Percentiles rank a stretch among this genome's conserved stretches.
phyloP scores from a whole-genome alignment of 495 filamentous ascomycete species.

The Stereocaulon alpinum region DNA sequence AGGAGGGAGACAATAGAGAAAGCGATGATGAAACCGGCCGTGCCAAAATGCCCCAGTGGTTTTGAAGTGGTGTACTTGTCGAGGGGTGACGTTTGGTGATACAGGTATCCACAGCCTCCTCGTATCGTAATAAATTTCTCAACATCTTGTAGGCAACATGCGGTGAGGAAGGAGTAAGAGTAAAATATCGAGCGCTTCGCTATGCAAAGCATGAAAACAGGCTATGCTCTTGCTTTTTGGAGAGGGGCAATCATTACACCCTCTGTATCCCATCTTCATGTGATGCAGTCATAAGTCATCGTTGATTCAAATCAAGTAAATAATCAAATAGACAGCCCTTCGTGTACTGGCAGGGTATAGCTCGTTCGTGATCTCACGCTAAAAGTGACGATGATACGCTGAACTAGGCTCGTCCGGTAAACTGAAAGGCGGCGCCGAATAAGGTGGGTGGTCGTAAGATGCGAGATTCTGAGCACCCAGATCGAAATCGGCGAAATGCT shows the following conservation, averaged over 20 bases:
- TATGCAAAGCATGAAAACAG: background rate
- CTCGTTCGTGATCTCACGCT: background rate
- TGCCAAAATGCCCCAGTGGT: too few relatives aligned
- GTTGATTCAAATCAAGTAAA: too few relatives aligned
- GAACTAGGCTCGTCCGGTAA: constrained; percentile 14
- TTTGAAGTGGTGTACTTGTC: too few relatives aligned
- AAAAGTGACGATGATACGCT: constrained; percentile 8
- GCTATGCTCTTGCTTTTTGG: background rate
- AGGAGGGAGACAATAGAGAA: too few relatives aligned
- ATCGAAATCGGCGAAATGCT: constrained; percentile 8
- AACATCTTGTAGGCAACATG: background rate
- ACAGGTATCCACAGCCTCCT: too few relatives aligned
- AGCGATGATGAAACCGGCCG: too few relatives aligned
- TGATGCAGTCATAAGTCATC: too few relatives aligned
- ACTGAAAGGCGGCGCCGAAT: constrained; percentile 17
- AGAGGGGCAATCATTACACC: too few relatives aligned
- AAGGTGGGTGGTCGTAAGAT: constrained; percentile 12
- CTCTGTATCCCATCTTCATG: too few relatives aligned
- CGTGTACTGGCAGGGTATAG: constrained; percentile 2
- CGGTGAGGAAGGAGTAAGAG: background rate
- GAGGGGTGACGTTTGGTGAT: too few relatives aligned
- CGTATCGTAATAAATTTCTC: too few relatives aligned
- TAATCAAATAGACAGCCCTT: background rate
- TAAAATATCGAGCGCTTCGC: too few relatives aligned
- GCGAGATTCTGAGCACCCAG: background rate